Evolutionary conservation across 2,329 filamentous ascomycete species (phyloP).

Genomic region (Capronia coronata): DNA sequence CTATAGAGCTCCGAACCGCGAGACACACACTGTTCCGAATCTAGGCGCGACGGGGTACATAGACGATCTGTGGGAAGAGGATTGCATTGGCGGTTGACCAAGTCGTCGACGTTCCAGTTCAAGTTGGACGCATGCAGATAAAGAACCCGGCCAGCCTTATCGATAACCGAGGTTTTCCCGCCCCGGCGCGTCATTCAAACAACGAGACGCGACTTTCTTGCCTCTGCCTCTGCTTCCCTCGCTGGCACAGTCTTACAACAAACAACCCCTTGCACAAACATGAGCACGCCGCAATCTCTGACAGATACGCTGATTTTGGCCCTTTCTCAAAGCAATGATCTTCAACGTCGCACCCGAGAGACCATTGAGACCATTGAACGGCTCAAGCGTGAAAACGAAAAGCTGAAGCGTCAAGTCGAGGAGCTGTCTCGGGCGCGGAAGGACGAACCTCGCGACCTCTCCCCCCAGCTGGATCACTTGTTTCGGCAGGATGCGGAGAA

Average conservation of each 20-base stretch:
- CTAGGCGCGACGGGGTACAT: no score
- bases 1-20: background rate
- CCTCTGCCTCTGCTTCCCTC: background rate
- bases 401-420: conserved; percentile 11
- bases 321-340: conserved; percentile 32
- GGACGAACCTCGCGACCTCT: conserved; percentile 1
- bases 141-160: background rate
- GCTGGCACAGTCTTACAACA: background rate
- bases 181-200: background rate
- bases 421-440: conserved; percentile 5
- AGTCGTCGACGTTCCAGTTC: no score
- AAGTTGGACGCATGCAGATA: background rate
- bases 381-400: conserved; percentile 35
- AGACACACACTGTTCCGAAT: no score
- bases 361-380: conserved; percentile 12
- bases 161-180: background rate
- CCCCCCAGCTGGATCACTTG: conserved; percentile 20
- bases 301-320: conserved; percentile 17
- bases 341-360: conserved; percentile 11
- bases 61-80: no score
- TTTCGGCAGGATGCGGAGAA: conserved; percentile 25
- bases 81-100: no score
- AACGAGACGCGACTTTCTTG: background rate
- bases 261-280: background rate
- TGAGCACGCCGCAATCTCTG: conserved; percentile 1